A percentile compares a stretch with the other conserved stretches of the same genome.
phyloP scores from a whole-genome alignment of 495 filamentous ascomycete species.

The Annulohypoxylon nitens region DNA sequence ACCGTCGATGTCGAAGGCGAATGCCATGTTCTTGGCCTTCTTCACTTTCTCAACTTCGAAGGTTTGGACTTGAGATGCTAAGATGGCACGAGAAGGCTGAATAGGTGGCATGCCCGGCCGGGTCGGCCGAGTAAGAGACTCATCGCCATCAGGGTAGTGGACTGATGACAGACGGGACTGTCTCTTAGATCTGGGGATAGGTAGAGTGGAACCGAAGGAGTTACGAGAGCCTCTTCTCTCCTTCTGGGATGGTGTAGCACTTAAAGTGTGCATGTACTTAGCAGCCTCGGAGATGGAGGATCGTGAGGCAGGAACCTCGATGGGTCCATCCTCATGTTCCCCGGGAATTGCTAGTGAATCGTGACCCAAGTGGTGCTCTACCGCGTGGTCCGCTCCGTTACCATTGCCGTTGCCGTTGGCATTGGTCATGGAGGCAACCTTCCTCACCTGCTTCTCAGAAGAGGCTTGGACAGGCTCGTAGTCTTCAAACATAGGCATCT shows the following conservation, averaged over 20 bases:
- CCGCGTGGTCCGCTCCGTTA: constrained; percentile 35
- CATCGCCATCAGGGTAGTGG: constrained; percentile 55
- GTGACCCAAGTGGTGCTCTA: constrained; percentile 4
- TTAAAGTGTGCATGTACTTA: constrained; percentile 80
- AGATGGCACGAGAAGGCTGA: constrained; percentile 73
- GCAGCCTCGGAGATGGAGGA: constrained; percentile 77
- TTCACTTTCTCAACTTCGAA: constrained; percentile 75
- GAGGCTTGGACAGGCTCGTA: constrained; percentile 63
- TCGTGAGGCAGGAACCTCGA: constrained; percentile 79
- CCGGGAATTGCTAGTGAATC: constrained; percentile 62
- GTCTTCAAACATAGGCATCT: constrained; percentile 75
- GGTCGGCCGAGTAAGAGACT: constrained; percentile 53
- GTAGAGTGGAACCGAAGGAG: constrained; percentile 82
- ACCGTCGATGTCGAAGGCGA: constrained; percentile 76
- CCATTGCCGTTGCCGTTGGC: constrained; percentile 29
- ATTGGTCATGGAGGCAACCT: constrained; percentile 41
- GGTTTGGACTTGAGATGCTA: constrained; percentile 80
- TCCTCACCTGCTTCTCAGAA: constrained; percentile 51
- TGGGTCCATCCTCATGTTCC: constrained; percentile 63
- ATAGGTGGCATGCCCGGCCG: constrained; percentile 63
- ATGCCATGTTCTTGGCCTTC: constrained; percentile 74
- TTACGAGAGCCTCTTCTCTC: constrained; percentile 78
- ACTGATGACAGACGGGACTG: constrained; percentile 73
- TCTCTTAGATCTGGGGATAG: constrained; percentile 79
- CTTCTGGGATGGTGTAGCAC: constrained; percentile 73